Conservation (phyloP, 805 yeast species). For the Wickerhamiella kurtzmanii region DNA sequence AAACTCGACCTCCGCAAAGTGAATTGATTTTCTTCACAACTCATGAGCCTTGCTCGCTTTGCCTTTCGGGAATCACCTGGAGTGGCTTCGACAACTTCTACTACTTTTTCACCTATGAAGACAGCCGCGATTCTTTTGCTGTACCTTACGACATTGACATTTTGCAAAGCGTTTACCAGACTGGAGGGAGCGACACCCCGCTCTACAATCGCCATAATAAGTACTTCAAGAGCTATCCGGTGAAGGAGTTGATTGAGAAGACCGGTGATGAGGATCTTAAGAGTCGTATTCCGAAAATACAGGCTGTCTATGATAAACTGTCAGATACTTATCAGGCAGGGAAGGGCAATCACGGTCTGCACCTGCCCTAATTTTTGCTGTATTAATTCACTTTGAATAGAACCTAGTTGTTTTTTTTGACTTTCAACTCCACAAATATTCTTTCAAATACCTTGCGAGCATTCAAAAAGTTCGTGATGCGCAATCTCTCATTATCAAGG, state of each 20-base stretch:
- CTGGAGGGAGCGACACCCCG: conserved; percentile 10
- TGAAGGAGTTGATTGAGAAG: conserved; percentile 7
- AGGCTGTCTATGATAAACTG: conserved; percentile 10
- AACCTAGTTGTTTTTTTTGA: too few relatives aligned
- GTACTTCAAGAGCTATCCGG: conserved; percentile 9
- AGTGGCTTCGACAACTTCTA: conserved; percentile 18
- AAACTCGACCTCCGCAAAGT: conserved; percentile 9
- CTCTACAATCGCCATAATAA: conserved; percentile 13
- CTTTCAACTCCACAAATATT: conserved; percentile 12
- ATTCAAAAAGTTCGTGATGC: conserved; percentile 65
- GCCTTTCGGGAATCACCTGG: conserved; percentile 18
- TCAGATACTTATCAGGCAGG: conserved; percentile 10
- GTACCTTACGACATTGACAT: conserved; percentile 16
- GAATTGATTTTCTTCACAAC: conserved; percentile 18
- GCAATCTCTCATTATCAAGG: conserved; percentile 68
- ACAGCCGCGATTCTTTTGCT: conserved; percentile 10
- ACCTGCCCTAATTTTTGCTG: not conserved
- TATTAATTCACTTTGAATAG: too few relatives aligned
- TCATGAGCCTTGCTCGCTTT: conserved; percentile 20
- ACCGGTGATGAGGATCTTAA: conserved; percentile 5
- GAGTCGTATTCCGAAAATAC: conserved; percentile 7
- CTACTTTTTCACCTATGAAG: conserved; percentile 17
- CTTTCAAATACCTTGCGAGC: conserved; percentile 42
- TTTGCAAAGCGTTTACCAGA: conserved; percentile 13
- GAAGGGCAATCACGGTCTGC: conserved; percentile 6